phyloP scores from a whole-genome alignment of 768 basidiomycete species.

The Leccinum imitatum region DNA sequence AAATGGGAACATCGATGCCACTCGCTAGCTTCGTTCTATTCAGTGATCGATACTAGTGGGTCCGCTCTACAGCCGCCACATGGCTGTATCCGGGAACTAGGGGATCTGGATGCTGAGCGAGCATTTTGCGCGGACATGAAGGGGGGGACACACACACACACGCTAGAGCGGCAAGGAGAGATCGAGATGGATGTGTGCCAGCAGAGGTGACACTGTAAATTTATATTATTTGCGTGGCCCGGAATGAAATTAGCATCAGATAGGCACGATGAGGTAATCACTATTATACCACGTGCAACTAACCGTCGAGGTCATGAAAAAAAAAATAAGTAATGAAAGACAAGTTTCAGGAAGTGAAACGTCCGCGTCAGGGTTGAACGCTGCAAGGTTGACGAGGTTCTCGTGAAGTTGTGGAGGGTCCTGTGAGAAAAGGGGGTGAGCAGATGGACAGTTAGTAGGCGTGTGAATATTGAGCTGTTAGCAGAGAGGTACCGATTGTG shows the following conservation, averaged over 20 bases:
- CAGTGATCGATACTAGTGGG: neutral
- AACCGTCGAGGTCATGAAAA: constrained; percentile 13
- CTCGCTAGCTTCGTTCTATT: too few species aligned
- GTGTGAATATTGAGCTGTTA: constrained; percentile 32
- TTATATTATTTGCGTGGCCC: constrained; percentile 2
- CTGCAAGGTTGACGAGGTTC: neutral
- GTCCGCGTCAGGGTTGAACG: neutral
- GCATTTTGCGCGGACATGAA: constrained; percentile 20
- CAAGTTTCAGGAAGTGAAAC: neutral
- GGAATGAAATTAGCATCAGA: constrained; percentile 24
- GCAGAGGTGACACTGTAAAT: neutral
- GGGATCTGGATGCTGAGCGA: constrained; percentile 2
- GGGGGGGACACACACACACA: neutral
- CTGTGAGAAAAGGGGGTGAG: constrained; percentile 1
- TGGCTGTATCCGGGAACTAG: constrained; percentile 4
- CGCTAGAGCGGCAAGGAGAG: neutral
- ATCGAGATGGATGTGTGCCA: neutral
- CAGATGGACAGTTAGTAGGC: constrained; percentile 11
- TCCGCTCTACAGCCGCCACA: constrained; percentile 19
- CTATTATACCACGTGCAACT: constrained; percentile 20
- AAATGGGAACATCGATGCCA: too few species aligned
- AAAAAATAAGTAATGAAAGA: neutral
- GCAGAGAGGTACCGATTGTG: constrained; percentile 37
- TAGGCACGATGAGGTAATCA: constrained; percentile 31
- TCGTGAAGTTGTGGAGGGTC: neutral